These are phyloP conservation scores for Collybia mongolica DNA, from an alignment of 768 basidiomycete species.

Conservation along the genomic window DNA sequence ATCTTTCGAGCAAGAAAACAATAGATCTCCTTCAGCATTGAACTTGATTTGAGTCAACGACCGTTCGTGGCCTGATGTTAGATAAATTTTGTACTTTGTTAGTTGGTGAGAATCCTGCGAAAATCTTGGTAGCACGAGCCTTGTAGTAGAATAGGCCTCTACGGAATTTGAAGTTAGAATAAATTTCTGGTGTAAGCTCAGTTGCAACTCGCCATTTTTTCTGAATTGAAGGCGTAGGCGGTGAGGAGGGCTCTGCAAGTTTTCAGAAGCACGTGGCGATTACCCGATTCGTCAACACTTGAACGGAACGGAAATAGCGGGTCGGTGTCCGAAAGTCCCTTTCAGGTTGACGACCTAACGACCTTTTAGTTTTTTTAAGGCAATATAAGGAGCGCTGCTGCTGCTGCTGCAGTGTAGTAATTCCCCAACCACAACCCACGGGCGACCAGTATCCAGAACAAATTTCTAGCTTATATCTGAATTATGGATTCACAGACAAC, in stretches of 20 bases:
- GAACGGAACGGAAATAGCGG: neutral
- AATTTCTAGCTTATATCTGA: too few species aligned
- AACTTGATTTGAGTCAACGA: constrained; percentile 97
- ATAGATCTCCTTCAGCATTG: constrained; percentile 92
- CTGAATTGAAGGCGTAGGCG: neutral
- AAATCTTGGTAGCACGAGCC: constrained; percentile 30
- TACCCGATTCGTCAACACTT: constrained; percentile 7
- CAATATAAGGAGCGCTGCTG: too few species aligned
- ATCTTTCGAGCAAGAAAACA: constrained; percentile 97
- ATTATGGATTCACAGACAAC: too few species aligned
- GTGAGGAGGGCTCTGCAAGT: constrained; percentile 9
- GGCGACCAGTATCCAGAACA: neutral
- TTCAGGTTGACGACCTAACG: neutral
- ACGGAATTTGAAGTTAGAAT: constrained; percentile 1
- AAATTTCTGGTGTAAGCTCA: neutral
- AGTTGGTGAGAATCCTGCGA: neutral
- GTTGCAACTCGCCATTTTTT: constrained; percentile 30
- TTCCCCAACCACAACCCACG: too few species aligned
- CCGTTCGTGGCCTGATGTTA: constrained; percentile 83
- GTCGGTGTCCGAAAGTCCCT: neutral
- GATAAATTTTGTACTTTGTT: constrained; percentile 12
- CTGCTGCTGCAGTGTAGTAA: too few species aligned
- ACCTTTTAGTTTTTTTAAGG: too few species aligned
- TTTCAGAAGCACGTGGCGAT: constrained; percentile 18
- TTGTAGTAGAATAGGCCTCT: constrained; percentile 79